phyloP scores from a whole-genome alignment of 257 asterid species.

The Ilex asprella region DNA sequence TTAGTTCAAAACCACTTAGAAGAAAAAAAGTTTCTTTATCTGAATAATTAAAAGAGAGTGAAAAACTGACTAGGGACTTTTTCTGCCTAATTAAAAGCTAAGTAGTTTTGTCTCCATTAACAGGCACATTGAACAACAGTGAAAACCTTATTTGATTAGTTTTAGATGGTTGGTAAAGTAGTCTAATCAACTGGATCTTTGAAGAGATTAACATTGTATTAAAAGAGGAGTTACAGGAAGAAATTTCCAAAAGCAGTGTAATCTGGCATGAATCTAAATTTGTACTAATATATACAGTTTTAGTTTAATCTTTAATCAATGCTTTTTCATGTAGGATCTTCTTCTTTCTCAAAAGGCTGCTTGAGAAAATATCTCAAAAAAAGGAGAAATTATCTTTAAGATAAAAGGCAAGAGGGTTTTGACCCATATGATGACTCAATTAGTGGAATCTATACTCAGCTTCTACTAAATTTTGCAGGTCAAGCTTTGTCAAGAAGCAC shows the following conservation, averaged over 20 bases:
- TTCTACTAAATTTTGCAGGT: conserved; percentile 22
- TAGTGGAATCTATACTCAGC: conserved; percentile 44
- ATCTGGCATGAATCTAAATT: conserved; percentile 34
- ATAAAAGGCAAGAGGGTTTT: conserved; percentile 8
- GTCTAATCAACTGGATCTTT: no score
- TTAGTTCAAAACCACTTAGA: no score
- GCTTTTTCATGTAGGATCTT: conserved; percentile 21
- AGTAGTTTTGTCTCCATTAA: no score
- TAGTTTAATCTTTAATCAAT: conserved; percentile 23
- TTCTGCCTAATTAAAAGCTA: no score
- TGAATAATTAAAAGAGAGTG: no score
- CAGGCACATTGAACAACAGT: no score
- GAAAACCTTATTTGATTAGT: no score
- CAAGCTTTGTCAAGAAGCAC: conserved; percentile 1
- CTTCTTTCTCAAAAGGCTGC: conserved; percentile 14
- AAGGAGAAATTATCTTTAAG: conserved; percentile 7
- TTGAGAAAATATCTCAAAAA: conserved; percentile 15
- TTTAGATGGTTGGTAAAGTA: no score
- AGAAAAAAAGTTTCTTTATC: no score
- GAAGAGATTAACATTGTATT: no score
- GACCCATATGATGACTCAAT: conserved; percentile 26
- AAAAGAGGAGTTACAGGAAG: conserved; percentile 8
- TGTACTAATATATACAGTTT: conserved; percentile 10
- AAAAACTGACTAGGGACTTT: no score
- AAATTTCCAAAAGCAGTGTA: conserved; percentile 6